A percentile compares a stretch with the other conserved stretches of the same genome.
Evolutionary conservation across 345 rosid genomes (phyloP).

Genomic region (Citrus sp.): DNA sequence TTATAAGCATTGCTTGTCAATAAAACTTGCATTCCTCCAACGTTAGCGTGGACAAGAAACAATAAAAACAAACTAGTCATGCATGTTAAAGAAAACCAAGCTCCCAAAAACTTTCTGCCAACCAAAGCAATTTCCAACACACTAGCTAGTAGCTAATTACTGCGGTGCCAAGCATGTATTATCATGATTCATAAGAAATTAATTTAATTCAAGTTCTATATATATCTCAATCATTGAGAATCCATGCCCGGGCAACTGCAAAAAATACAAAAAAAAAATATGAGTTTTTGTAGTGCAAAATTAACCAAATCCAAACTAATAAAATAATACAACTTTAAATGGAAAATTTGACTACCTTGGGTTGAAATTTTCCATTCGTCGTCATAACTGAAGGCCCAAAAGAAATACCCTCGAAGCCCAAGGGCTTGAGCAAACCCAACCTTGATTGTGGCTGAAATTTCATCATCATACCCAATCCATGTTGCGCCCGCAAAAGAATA

Average conservation of each 20-base stretch:
- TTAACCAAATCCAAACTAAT: no score
- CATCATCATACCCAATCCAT: constrained; percentile 49
- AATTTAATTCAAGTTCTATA: neutral
- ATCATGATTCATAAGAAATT: neutral
- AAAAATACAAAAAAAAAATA: neutral
- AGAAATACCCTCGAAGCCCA: constrained; percentile 63
- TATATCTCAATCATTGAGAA: constrained; percentile 14
- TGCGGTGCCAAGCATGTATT: neutral
- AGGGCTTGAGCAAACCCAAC: constrained; percentile 41
- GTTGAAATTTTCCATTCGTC: constrained; percentile 38
- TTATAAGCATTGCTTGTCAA: no score
- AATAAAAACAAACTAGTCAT: neutral
- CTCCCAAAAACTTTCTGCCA: no score
- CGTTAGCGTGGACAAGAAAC: neutral
- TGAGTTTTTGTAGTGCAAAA: neutral
- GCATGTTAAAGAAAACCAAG: no score
- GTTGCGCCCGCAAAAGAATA: constrained; percentile 37
- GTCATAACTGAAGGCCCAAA: constrained; percentile 52
- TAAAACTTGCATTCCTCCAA: neutral
- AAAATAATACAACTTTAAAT: no score
- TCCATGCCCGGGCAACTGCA: constrained; percentile 36
- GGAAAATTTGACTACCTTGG: constrained; percentile 29
- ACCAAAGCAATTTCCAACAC: no score
- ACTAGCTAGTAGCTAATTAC: neutral
- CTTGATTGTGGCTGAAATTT: constrained; percentile 28